Conservation (phyloP, 352 stramenopile species). For the Phytophthora hybrid region DNA sequence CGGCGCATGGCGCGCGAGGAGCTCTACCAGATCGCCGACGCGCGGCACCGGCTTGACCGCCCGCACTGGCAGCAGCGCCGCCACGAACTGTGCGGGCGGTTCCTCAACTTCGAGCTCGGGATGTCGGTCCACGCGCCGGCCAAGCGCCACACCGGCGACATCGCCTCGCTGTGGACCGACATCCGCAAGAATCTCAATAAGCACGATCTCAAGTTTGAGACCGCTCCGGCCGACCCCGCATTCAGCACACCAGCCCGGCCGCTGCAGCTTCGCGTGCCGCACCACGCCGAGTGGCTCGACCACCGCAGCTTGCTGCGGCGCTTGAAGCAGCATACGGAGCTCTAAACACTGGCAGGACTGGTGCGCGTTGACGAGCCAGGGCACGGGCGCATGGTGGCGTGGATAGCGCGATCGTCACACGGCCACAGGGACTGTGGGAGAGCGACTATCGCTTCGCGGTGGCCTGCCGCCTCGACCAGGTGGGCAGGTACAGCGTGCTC, state of each 20-base stretch:
- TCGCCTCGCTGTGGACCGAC: conserved; percentile 23
- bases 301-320: neutral
- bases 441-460: too few species aligned
- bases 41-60: neutral
- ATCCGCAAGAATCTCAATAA: conserved; percentile 11
- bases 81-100: neutral
- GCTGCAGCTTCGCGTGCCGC: conserved; percentile 14
- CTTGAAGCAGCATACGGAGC: neutral
- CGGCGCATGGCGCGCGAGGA: conserved; percentile 3
- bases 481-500: too few species aligned
- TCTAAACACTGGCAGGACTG: too few species aligned
- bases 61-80: neutral
- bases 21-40: conserved; percentile 17
- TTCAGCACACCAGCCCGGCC: neutral
- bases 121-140: neutral
- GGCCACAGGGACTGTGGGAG: too few species aligned
- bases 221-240: neutral
- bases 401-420: too few species aligned
- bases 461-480: too few species aligned
- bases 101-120: conserved; percentile 3
- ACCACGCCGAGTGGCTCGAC: conserved; percentile 2
- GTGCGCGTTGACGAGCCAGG: too few species aligned
- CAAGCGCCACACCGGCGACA: conserved; percentile 5
- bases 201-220: neutral
- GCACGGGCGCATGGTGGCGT: too few species aligned